Evolutionary conservation across 805 yeast genomes (phyloP).

Genomic region (Wickerhamiella dianesei): DNA sequence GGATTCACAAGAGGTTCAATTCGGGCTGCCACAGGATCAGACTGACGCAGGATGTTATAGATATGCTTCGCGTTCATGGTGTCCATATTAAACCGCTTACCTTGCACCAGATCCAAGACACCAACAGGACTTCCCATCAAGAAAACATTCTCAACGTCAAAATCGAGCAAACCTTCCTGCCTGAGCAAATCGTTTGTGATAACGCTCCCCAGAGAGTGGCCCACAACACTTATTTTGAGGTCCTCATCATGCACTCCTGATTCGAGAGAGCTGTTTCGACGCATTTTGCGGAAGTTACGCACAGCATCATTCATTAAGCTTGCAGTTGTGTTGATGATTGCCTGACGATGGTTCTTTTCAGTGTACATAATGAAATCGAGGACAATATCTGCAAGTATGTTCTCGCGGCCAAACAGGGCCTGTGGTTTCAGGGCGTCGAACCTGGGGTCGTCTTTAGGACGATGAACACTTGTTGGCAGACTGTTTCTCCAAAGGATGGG

Average conservation of each 20-base stretch:
- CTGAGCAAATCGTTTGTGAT: slow-evolving; percentile 60
- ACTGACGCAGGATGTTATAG: slow-evolving; percentile 76
- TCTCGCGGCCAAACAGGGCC: slow-evolving; percentile 21
- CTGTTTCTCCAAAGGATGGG: slow-evolving; percentile 89
- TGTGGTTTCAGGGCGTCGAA: slow-evolving; percentile 11
- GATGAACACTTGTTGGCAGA: slow-evolving; percentile 19
- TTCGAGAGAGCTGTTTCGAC: slow-evolving; percentile 43
- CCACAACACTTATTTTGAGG: slow-evolving; percentile 74
- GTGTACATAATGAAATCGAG: slow-evolving; percentile 66
- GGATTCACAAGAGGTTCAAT: slow-evolving; percentile 65
- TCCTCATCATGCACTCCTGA: slow-evolving; percentile 19
- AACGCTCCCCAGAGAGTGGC: slow-evolving; percentile 87
- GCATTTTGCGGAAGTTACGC: slow-evolving; percentile 37
- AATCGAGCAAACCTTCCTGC: slow-evolving; percentile 35
- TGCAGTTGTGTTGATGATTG: slow-evolving; percentile 50
- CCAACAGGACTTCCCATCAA: slow-evolving; percentile 88
- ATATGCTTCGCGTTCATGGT: slow-evolving; percentile 37
- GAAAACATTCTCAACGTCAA: slow-evolving; percentile 62
- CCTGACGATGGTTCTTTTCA: slow-evolving; percentile 51
- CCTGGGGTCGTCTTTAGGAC: slow-evolving; percentile 6
- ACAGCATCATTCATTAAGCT: slow-evolving; percentile 51
- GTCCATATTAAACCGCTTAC: slow-evolving; percentile 27
- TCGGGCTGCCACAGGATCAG: slow-evolving; percentile 85
- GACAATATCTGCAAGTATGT: slow-evolving; percentile 72
- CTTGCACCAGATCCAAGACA: slow-evolving; percentile 60